These are phyloP conservation scores for Puccinia horiana DNA, from an alignment of 1,284 basidiomycete species.

Conservation along the genomic window DNA sequence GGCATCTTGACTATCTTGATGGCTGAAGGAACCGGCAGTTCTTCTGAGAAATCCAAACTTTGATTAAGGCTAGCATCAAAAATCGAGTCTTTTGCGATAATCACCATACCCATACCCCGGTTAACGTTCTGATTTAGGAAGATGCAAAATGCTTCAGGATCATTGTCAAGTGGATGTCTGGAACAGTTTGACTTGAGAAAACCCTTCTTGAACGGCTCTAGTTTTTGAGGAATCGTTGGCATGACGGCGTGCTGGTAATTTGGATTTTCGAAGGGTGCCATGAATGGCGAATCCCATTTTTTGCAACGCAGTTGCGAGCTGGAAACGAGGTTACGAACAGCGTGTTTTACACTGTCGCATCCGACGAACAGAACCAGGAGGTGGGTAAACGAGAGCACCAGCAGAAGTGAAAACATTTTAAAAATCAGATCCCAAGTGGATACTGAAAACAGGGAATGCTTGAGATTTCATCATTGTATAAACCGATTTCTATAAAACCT, in stretches of 20 bases:
- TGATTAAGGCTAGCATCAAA: conserved; percentile 1
- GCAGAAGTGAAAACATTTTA: background rate
- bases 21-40: background rate
- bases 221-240: no score
- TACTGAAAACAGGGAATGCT: background rate
- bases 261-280: background rate
- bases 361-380: background rate
- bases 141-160: conserved; percentile 26
- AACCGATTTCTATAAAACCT: background rate
- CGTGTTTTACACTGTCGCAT: background rate
- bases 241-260: background rate
- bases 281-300: background rate
- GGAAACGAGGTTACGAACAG: background rate
- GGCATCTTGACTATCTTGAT: conserved; percentile 41
- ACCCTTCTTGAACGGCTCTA: conserved; percentile 7
- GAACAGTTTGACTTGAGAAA: conserved; percentile 22
- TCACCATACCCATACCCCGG: conserved; percentile 27
- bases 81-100: conserved; percentile 4
- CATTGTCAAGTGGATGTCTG: conserved; percentile 3
- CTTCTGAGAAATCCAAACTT: conserved; percentile 24
- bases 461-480: background rate
- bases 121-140: conserved; percentile 17
- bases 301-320: background rate
- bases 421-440: background rate
- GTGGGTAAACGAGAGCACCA: background rate